A percentile compares a stretch with the other conserved stretches of the same genome.
phyloP scores from a whole-genome alignment of 768 basidiomycete species.

The Lentinula lateritia region DNA sequence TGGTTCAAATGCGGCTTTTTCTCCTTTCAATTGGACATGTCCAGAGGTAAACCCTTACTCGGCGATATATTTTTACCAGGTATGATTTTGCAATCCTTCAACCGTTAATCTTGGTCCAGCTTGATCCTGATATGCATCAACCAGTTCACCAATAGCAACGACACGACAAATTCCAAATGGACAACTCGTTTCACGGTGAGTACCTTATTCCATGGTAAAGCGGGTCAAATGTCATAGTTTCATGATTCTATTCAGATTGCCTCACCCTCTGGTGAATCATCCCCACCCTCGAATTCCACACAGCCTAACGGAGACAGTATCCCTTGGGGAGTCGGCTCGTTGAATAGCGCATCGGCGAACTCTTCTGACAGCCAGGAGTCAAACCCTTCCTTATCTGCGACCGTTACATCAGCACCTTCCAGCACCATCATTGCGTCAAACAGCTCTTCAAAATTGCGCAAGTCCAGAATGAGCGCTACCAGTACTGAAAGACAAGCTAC shows the following conservation, averaged over 20 bases:
- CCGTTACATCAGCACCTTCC: not conserved
- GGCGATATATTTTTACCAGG: constrained; percentile 36
- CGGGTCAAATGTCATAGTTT: not conserved
- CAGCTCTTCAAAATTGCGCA: not conserved
- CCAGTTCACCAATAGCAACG: constrained; percentile 25
- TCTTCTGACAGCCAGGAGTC: not conserved
- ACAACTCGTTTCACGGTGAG: constrained; percentile 30
- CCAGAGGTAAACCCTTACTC: constrained; percentile 31
- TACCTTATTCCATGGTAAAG: not conserved
- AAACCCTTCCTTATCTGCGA: not conserved
- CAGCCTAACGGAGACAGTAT: constrained; percentile 30
- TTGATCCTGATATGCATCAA: not conserved
- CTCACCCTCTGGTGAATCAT: constrained; percentile 21
- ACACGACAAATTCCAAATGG: constrained; percentile 21
- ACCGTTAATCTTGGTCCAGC: not conserved
- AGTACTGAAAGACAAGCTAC: constrained; percentile 3
- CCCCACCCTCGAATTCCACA: constrained; percentile 18
- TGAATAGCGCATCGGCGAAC: not conserved
- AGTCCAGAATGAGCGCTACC: not conserved
- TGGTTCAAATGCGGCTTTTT: constrained; percentile 20
- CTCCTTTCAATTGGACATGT: constrained; percentile 30
- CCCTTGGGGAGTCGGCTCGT: constrained; percentile 30
- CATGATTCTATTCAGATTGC: constrained; percentile 18
- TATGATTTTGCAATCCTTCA: constrained; percentile 1
- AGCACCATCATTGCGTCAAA: not conserved